Evolutionary conservation across 2,329 filamentous ascomycete genomes (phyloP).

Genomic region (Aspergillus jensenii): DNA sequence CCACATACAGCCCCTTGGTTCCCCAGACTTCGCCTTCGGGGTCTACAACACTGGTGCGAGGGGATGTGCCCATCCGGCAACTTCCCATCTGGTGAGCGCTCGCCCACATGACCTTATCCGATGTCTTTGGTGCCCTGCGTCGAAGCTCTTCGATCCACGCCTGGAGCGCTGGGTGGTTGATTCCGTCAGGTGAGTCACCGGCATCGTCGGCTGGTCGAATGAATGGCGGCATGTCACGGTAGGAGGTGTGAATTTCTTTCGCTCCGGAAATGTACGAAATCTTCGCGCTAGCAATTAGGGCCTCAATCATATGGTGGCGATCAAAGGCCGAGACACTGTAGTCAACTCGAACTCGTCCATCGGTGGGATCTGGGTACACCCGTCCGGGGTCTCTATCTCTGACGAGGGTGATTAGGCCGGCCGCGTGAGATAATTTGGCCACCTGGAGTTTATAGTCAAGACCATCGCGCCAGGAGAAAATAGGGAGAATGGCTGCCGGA

Average conservation of each 20-base stretch:
- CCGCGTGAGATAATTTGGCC: conserved; percentile 67
- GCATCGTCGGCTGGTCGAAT: conserved; percentile 41
- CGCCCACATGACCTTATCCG: conserved; percentile 45
- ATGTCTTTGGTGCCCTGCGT: conserved; percentile 45
- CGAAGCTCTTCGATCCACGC: conserved; percentile 55
- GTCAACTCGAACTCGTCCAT: conserved; percentile 64
- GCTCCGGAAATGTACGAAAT: conserved; percentile 78
- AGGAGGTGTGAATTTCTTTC: conserved; percentile 69
- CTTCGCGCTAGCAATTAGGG: conserved; percentile 69
- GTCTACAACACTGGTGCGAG: conserved; percentile 46
- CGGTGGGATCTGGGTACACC: conserved; percentile 69
- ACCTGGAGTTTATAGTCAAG: conserved; percentile 71
- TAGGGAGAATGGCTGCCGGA: conserved; percentile 63
- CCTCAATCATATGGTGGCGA: conserved; percentile 68
- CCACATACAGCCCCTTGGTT: conserved; percentile 46
- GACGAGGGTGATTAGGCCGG: conserved; percentile 69
- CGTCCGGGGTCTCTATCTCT: conserved; percentile 75
- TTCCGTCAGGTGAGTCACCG: conserved; percentile 38
- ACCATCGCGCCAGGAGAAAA: conserved; percentile 66
- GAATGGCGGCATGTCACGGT: conserved; percentile 66
- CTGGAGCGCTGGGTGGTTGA: conserved; percentile 56
- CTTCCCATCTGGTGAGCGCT: conserved; percentile 55
- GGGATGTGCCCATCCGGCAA: conserved; percentile 47
- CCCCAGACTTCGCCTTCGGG: conserved; percentile 48
- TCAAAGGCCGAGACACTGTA: conserved; percentile 74